These are phyloP conservation scores for Hypoxylon subgilvum DNA, from an alignment of 495 filamentous ascomycete genomes.

Conservation along the genomic window DNA sequence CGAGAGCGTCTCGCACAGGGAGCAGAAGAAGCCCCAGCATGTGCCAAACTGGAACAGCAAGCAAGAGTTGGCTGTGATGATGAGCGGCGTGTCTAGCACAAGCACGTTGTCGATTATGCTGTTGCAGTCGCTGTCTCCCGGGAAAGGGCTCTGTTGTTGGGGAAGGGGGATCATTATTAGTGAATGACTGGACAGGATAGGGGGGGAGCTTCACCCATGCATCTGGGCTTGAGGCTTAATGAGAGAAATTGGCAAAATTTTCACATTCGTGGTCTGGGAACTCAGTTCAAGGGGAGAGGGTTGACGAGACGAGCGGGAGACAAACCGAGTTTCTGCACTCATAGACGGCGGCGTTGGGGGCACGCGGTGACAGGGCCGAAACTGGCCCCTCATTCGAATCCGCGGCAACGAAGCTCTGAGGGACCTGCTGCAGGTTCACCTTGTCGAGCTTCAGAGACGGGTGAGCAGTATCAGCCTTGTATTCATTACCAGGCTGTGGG, in stretches of 20 bases:
- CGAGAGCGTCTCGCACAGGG: slow-evolving; percentile 44
- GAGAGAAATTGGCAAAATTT: too few relatives aligned
- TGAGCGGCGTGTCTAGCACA: slow-evolving; percentile 40
- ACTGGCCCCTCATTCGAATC: not conserved
- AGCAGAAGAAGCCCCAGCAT: slow-evolving; percentile 54
- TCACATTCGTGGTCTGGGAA: too few relatives aligned
- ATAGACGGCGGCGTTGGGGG: slow-evolving; percentile 37
- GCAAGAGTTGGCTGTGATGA: slow-evolving; percentile 47
- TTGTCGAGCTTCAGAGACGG: slow-evolving; percentile 34
- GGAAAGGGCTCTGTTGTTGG: slow-evolving; percentile 38
- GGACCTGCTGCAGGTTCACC: slow-evolving; percentile 36
- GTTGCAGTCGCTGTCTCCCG: slow-evolving; percentile 44
- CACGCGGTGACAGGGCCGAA: slow-evolving; percentile 35
- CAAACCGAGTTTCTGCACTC: slow-evolving; percentile 49
- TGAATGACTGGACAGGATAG: not conserved
- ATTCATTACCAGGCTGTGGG: slow-evolving; percentile 25
- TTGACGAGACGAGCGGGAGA: not conserved
- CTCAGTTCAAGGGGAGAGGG: not conserved
- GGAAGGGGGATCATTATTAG: not conserved
- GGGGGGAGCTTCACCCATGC: too few relatives aligned
- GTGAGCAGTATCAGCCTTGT: slow-evolving; percentile 27
- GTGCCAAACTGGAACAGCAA: slow-evolving; percentile 45
- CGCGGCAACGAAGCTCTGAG: slow-evolving; percentile 20
- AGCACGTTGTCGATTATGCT: slow-evolving; percentile 43
- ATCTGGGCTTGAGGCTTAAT: too few relatives aligned